Evolutionary conservation across 495 filamentous ascomycete genomes (phyloP).

Genomic region (Hyaloscypha hepaticicola): DNA sequence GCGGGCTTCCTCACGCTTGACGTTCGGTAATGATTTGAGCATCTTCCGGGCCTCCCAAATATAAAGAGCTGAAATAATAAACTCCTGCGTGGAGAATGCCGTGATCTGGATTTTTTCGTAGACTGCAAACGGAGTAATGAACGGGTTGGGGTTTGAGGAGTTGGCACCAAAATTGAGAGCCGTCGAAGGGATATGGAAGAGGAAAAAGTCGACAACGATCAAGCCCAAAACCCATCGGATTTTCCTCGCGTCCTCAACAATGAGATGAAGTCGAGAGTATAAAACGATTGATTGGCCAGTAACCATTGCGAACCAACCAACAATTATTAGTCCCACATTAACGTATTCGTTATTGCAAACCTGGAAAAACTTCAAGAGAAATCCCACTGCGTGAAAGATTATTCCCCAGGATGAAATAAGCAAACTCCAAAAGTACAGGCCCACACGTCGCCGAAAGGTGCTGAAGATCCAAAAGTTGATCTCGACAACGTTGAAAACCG

Average conservation of each 20-base stretch:
- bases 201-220: conserved; percentile 55
- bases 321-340: conserved; percentile 40
- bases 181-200: conserved; percentile 43
- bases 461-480: conserved; percentile 39
- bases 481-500: conserved; percentile 45
- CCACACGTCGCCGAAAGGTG: conserved; percentile 38
- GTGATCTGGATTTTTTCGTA: conserved; percentile 58
- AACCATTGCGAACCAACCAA: conserved; percentile 65
- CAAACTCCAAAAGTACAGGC: conserved; percentile 47
- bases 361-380: conserved; percentile 59
- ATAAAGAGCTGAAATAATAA: conserved; percentile 56
- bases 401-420: conserved; percentile 43
- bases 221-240: conserved; percentile 53
- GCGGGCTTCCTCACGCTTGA: conserved; percentile 14
- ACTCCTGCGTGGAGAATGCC: conserved; percentile 57
- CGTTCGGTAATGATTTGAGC: conserved; percentile 40
- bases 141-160: conserved; percentile 32
- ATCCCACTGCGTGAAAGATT: conserved; percentile 52
- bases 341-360: conserved; percentile 29
- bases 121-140: conserved; percentile 47
- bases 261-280: conserved; percentile 67
- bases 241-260: conserved; percentile 49
- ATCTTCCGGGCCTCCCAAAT: conserved; percentile 52
- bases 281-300: conserved; percentile 65
- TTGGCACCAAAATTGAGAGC: conserved; percentile 40